phyloP scores from a whole-genome alignment of 306 rosid genomes.

The Betula pendula region DNA sequence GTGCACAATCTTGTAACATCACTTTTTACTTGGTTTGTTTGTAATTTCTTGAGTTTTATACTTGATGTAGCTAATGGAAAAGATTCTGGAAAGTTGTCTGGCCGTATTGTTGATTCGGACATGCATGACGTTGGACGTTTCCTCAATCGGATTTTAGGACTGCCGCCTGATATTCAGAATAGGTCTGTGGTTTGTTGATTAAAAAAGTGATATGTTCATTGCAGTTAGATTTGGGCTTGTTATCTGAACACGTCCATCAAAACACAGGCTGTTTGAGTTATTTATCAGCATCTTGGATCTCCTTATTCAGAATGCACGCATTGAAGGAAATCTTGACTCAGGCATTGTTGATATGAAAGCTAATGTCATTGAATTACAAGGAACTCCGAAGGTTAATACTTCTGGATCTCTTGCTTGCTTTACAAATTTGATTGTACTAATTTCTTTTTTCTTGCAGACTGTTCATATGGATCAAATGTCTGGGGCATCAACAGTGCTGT shows the following conservation, averaged over 20 bases:
- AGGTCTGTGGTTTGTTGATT: conserved; percentile 52
- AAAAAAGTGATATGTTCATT: conserved; percentile 24
- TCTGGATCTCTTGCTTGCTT: conserved; percentile 20
- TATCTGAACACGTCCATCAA: conserved; percentile 31
- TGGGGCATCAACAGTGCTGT: conserved; percentile 86
- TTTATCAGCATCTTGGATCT: conserved; percentile 94
- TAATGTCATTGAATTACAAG: conserved; percentile 75
- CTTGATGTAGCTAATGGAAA: conserved; percentile 64
- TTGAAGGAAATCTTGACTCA: conserved; percentile 94
- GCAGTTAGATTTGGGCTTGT: conserved; percentile 28
- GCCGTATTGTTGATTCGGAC: conserved; percentile 91
- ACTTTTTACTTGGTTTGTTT: conserved; percentile 20
- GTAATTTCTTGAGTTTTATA: conserved; percentile 18
- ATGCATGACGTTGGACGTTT: conserved; percentile 97
- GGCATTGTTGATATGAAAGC: conserved; percentile 99
- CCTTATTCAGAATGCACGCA: conserved; percentile 86
- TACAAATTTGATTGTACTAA: conserved; percentile 20
- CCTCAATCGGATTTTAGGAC: conserved; percentile 91
- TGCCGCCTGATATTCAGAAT: conserved; percentile 91
- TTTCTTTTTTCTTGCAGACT: conserved; percentile 54
- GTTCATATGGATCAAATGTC: conserved; percentile 90
- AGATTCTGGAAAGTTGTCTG: conserved; percentile 66
- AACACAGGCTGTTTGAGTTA: conserved; percentile 76
- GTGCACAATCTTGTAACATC: conserved; percentile 8
- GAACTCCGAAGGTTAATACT: conserved; percentile 81